Percentiles rank a stretch among this genome's conserved stretches.
These are phyloP conservation scores for Paramecium caudatum DNA, from an alignment of 73 alveolate species.

Conservation along the genomic window DNA sequence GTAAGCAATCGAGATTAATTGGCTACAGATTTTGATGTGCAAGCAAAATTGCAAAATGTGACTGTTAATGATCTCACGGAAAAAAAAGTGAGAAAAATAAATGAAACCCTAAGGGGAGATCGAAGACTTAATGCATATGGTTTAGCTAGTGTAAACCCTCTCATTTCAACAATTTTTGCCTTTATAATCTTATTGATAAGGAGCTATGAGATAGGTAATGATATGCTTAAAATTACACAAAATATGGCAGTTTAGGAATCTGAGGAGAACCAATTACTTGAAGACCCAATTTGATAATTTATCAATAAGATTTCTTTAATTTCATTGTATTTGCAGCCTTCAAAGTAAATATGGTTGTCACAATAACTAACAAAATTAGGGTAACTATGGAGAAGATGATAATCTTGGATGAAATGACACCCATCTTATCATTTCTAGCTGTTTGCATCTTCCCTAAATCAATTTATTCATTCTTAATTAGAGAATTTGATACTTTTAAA, in stretches of 20 bases:
- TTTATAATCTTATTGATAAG: slow-evolving; percentile 59
- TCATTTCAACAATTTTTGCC: slow-evolving; percentile 65
- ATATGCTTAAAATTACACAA: slow-evolving; percentile 39
- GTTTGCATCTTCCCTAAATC: neutral
- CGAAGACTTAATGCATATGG: slow-evolving; percentile 69
- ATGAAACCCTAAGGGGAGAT: slow-evolving; percentile 76
- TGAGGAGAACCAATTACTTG: neutral
- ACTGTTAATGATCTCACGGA: slow-evolving; percentile 75
- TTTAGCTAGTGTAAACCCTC: slow-evolving; percentile 64
- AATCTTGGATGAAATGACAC: slow-evolving; percentile 10
- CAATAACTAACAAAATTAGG: neutral
- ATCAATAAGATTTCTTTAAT: neutral
- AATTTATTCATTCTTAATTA: neutral
- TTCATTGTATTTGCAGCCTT: neutral
- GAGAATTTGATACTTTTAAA: slow-evolving; percentile 38
- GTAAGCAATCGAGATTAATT: slow-evolving; percentile 64
- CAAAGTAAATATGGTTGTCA: neutral
- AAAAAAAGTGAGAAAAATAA: slow-evolving; percentile 67
- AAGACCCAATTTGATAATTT: neutral
- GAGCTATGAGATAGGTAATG: slow-evolving; percentile 73
- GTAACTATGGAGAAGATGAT: slow-evolving; percentile 7
- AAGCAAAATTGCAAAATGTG: slow-evolving; percentile 57
- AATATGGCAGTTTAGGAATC: neutral
- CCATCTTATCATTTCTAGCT: slow-evolving; percentile 27
- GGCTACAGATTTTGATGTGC: slow-evolving; percentile 73